phyloP scores from a whole-genome alignment of 2,329 filamentous ascomycete species.

The Trichoderma pleuroti region DNA sequence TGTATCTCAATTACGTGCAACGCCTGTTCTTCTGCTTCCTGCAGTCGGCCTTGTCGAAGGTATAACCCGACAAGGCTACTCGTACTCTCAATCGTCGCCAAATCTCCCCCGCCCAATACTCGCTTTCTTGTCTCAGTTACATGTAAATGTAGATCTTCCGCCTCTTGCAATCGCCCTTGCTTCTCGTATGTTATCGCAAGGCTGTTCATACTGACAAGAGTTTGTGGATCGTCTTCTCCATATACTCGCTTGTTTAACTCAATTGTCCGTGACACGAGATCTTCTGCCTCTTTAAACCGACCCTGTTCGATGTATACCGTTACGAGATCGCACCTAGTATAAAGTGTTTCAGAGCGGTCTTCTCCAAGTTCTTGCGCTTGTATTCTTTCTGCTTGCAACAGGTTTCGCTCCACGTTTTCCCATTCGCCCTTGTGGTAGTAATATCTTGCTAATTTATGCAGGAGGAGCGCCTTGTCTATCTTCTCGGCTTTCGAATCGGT shows the following conservation, averaged over 20 bases:
- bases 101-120: background rate
- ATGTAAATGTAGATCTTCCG: background rate
- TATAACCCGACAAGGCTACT: too few relatives aligned
- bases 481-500: background rate
- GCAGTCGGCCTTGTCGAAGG: too few relatives aligned
- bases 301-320: background rate
- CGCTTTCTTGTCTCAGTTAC: background rate
- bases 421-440: background rate
- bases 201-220: too few relatives aligned
- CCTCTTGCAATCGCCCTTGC: background rate
- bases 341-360: background rate
- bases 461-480: fast-evolving
- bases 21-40: too few relatives aligned
- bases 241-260: background rate
- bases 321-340: background rate
- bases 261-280: background rate
- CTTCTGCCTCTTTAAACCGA: background rate
- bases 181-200: too few relatives aligned
- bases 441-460: background rate
- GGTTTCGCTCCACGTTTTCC: background rate
- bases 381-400: background rate
- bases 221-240: background rate
- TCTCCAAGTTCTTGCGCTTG: background rate
- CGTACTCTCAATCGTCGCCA: too few relatives aligned
- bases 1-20: too few relatives aligned